A percentile compares a stretch with the other conserved stretches of the same genome.
Evolutionary conservation across 2,329 filamentous ascomycete genomes (phyloP).

Genomic region (Botrytis fabae): DNA sequence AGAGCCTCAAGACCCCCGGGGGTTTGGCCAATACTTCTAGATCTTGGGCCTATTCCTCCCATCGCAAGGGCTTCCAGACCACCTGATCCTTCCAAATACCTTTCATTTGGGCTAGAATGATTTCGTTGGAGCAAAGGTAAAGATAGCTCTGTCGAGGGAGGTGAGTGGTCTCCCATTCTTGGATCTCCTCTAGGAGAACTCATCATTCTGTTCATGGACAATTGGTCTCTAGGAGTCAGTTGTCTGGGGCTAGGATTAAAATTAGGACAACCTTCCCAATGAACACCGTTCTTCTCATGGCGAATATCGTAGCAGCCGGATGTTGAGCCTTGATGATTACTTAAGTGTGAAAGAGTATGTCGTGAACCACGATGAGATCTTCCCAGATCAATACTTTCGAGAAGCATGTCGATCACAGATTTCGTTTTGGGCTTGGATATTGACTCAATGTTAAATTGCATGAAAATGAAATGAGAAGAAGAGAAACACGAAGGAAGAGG

Average conservation of each 20-base stretch:
- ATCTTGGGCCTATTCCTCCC: background rate
- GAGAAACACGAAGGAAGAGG: background rate
- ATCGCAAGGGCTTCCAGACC: constrained; percentile 6
- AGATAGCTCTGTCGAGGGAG: background rate
- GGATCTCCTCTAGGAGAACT: background rate
- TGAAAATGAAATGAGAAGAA: background rate
- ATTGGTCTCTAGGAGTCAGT: constrained; percentile 9
- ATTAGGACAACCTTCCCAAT: constrained; percentile 21
- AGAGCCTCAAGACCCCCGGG: constrained; percentile 7
- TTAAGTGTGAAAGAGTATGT: constrained; percentile 13
- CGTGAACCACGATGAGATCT: constrained; percentile 15
- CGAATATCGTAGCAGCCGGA: constrained; percentile 17
- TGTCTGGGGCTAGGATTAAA: constrained; percentile 3
- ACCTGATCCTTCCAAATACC: constrained; percentile 8
- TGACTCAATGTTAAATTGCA: background rate
- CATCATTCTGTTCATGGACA: background rate
- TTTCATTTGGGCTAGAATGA: background rate
- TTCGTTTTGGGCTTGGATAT: background rate
- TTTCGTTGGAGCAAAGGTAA: background rate
- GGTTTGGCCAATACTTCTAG: background rate
- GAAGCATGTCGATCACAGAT: background rate
- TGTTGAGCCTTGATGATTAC: background rate
- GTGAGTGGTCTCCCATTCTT: background rate
- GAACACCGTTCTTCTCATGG: constrained; percentile 18
- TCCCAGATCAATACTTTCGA: constrained; percentile 5